Evolutionary conservation across 768 basidiomycete genomes (phyloP).

Genomic region (Auricularia sp.): DNA sequence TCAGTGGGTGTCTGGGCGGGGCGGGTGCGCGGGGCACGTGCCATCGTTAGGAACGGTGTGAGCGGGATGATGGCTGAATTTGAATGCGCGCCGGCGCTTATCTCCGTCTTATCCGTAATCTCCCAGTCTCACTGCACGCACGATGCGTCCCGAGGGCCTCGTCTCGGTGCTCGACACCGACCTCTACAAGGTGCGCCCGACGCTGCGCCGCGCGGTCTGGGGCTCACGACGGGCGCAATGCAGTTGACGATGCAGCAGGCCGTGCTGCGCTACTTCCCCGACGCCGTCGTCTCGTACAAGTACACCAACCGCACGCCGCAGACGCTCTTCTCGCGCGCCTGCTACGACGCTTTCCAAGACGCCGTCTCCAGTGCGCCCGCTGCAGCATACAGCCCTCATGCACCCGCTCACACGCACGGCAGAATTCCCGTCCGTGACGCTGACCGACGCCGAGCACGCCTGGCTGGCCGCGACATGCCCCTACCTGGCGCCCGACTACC

Average conservation of each 20-base stretch:
- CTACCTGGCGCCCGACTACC: conserved; percentile 61
- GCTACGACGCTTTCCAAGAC: conserved; percentile 48
- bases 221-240: background rate
- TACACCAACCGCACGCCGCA: conserved; percentile 71
- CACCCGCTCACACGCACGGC: background rate
- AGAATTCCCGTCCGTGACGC: conserved; percentile 60
- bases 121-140: background rate
- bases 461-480: conserved; percentile 67
- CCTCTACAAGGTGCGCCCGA: conserved; percentile 70
- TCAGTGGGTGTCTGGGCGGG: background rate
- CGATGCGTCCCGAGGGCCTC: background rate
- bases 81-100: background rate
- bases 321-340: conserved; percentile 55
- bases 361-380: conserved; percentile 43
- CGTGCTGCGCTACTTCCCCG: conserved; percentile 66
- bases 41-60: background rate
- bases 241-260: conserved; percentile 97
- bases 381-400: background rate
- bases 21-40: no score
- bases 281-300: conserved; percentile 56
- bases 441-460: conserved; percentile 50
- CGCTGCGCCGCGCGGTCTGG: conserved; percentile 2
- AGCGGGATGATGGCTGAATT: background rate
- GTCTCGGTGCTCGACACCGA: conserved; percentile 83
- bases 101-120: background rate